Percentiles rank a stretch among this genome's conserved stretches.
phyloP scores from a whole-genome alignment of 495 filamentous ascomycete species.

The Neurospora sp. region DNA sequence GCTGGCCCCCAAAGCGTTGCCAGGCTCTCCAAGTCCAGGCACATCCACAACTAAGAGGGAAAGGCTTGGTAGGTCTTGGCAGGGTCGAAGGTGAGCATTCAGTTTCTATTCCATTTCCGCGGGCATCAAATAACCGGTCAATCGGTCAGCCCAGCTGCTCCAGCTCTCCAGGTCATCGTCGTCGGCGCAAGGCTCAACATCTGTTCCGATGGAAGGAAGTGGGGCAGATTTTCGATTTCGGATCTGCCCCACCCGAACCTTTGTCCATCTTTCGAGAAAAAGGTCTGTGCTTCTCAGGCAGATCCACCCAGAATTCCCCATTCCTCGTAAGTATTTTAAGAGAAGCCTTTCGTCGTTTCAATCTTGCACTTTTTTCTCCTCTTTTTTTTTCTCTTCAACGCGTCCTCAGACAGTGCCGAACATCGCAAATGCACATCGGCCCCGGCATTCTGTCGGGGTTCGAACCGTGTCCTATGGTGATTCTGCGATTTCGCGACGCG shows the following conservation, averaged over 20 bases:
- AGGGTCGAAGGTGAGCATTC: neutral
- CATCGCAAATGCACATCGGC: slow-evolving; percentile 49
- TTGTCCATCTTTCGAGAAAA: neutral
- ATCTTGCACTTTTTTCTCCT: slow-evolving; percentile 12
- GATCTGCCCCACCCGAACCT: neutral
- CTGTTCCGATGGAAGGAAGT: neutral
- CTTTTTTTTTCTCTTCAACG: slow-evolving; percentile 49
- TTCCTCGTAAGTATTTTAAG: neutral
- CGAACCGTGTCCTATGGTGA: slow-evolving; percentile 55
- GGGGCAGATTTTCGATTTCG: neutral
- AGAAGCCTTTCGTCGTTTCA: neutral
- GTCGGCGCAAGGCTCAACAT: neutral
- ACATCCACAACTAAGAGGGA: neutral
- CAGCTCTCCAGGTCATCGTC: neutral
- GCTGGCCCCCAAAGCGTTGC: neutral
- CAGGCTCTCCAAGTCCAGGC: neutral
- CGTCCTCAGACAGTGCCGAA: slow-evolving; percentile 83
- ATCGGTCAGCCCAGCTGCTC: neutral
- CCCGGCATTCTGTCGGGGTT: slow-evolving; percentile 60
- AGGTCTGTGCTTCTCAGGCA: neutral
- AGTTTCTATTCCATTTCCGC: neutral
- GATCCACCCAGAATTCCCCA: neutral
- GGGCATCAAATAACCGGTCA: neutral
- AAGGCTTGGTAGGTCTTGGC: neutral
- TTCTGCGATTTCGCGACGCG: slow-evolving; percentile 75